These are phyloP conservation scores for Paracorniculantispora psalliotae DNA, from an alignment of 2,329 filamentous ascomycete species.

Conservation along the genomic window DNA sequence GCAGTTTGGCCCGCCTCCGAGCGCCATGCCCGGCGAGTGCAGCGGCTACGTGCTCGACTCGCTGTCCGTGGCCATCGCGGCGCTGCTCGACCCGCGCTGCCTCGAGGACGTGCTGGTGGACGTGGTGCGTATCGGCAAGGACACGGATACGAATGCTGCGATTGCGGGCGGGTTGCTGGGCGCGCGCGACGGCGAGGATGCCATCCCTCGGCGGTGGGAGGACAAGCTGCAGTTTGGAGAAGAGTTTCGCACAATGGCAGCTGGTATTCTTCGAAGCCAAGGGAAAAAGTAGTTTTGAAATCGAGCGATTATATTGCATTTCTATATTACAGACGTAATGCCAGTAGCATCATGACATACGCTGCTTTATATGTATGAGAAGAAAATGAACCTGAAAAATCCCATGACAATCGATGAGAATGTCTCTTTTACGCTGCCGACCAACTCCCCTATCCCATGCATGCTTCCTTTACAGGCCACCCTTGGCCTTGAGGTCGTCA, in stretches of 20 bases:
- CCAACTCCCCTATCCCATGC: conserved; percentile 11
- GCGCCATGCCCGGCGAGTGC: conserved; percentile 24
- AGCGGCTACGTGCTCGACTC: conserved; percentile 41
- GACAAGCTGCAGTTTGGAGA: conserved; percentile 33
- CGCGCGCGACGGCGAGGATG: conserved; percentile 37
- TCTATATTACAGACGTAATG: neutral
- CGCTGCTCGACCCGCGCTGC: conserved; percentile 34
- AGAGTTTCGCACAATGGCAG: conserved; percentile 27
- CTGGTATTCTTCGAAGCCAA: neutral
- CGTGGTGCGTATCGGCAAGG: conserved; percentile 38
- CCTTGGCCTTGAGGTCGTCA: conserved; percentile 48
- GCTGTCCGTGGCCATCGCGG: conserved; percentile 36
- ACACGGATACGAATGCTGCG: conserved; percentile 44
- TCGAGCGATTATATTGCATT: neutral
- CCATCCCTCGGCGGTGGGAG: conserved; percentile 38
- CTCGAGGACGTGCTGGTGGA: conserved; percentile 42
- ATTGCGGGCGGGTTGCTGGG: conserved; percentile 42
- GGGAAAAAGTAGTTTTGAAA: neutral
- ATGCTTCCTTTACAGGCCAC: conserved; percentile 19
- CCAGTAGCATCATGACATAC: neutral
- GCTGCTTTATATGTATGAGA: neutral
- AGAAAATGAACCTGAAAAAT: neutral
- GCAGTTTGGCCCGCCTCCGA: conserved; percentile 23
- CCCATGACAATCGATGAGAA: neutral
- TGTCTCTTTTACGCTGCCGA: conserved; percentile 1